Conservation (phyloP, 2,329 filamentous ascomycete species). For the Sporothrix curviconia region DNA sequence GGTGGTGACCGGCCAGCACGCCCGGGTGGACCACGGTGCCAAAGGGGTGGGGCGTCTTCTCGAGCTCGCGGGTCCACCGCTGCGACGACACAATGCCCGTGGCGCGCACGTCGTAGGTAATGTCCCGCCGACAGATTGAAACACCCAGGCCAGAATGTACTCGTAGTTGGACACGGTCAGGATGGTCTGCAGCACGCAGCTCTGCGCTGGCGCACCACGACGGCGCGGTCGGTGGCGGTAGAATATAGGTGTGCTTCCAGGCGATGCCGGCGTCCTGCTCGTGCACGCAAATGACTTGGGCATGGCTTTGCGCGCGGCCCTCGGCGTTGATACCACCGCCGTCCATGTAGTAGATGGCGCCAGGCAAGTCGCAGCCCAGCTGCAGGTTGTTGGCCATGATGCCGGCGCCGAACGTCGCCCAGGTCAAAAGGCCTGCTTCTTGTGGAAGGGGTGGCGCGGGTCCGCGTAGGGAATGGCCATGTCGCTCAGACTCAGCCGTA, state of each 20-base stretch:
- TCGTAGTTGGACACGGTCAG: constrained; percentile 67
- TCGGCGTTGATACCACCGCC: constrained; percentile 45
- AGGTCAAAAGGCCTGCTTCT: constrained; percentile 70
- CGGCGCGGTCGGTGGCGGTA: constrained; percentile 56
- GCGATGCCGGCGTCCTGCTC: constrained; percentile 65
- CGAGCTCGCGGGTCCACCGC: constrained; percentile 48
- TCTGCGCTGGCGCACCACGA: constrained; percentile 55
- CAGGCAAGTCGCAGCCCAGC: constrained; percentile 64
- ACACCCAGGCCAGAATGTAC: constrained; percentile 47
- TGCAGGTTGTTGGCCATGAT: constrained; percentile 61
- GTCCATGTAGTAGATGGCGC: constrained; percentile 58
- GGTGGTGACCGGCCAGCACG: constrained; percentile 61
- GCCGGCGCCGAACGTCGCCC: constrained; percentile 62
- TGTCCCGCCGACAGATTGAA: constrained; percentile 56
- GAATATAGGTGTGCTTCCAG: constrained; percentile 68
- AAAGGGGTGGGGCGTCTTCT: constrained; percentile 42
- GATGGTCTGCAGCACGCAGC: constrained; percentile 61
- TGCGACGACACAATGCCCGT: constrained; percentile 57
- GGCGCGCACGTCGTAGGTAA: constrained; percentile 56
- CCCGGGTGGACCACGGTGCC: constrained; percentile 59
- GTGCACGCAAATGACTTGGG: constrained; percentile 60
- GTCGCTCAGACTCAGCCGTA: constrained; percentile 61
- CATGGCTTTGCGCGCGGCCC: constrained; percentile 42
- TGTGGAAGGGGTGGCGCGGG: constrained; percentile 57
- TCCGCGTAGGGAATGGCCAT: constrained; percentile 63